A percentile compares a stretch with the other conserved stretches of the same genome.
phyloP scores from a whole-genome alignment of 805 yeast genomes.

The Priceomyces carsonii region DNA sequence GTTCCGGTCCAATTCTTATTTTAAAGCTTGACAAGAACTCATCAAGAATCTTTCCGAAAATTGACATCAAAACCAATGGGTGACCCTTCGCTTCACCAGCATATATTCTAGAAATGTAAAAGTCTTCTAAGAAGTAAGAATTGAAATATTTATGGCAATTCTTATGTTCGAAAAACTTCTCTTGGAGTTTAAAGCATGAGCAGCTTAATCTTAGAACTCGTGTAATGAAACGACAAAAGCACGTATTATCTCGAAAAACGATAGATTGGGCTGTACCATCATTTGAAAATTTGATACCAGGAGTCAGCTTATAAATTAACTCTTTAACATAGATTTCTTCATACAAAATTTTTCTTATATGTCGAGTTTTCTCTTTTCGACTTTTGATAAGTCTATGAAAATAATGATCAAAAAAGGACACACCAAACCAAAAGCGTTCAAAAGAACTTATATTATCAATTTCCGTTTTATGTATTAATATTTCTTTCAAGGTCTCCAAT shows the following conservation, averaged over 20 bases:
- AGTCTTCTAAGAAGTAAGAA: slow-evolving; percentile 19
- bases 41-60: slow-evolving; percentile 16
- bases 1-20: background rate
- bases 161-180: background rate
- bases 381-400: slow-evolving; percentile 11
- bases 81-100: slow-evolving; percentile 20
- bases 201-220: slow-evolving; percentile 6
- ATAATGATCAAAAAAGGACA: slow-evolving; percentile 17
- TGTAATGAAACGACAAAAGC: slow-evolving; percentile 6
- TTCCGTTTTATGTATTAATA: background rate
- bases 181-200: slow-evolving; percentile 1
- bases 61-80: slow-evolving; percentile 15
- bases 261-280: slow-evolving; percentile 5
- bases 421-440: slow-evolving; percentile 21
- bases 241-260: slow-evolving; percentile 4
- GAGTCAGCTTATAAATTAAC: slow-evolving; percentile 7
- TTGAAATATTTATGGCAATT: slow-evolving; percentile 5
- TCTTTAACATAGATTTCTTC: slow-evolving; percentile 7
- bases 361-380: slow-evolving; percentile 7
- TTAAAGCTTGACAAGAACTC: slow-evolving; percentile 13
- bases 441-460: background rate
- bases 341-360: slow-evolving; percentile 9
- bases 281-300: background rate
- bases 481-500: slow-evolving; percentile 8
- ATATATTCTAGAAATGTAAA: slow-evolving; percentile 21